Evolutionary conservation across 148 eudicot genomes (phyloP).

Genomic region (Vaccinium corymbosum): DNA sequence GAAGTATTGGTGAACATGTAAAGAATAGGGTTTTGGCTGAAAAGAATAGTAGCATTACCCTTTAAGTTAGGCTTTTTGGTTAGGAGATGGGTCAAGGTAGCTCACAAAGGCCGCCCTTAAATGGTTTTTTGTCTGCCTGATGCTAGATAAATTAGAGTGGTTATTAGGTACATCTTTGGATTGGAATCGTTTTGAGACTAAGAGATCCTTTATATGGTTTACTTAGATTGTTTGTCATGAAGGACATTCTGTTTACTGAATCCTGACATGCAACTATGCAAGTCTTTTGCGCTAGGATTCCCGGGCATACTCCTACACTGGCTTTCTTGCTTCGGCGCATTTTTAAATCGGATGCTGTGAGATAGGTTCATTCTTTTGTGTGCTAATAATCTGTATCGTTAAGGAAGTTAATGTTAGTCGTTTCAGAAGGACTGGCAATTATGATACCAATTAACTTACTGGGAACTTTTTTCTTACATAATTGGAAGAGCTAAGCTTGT

Average conservation of each 20-base stretch:
- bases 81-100: neutral
- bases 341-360: neutral
- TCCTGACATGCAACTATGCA: neutral
- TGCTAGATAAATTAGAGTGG: neutral
- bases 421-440: neutral
- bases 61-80: neutral
- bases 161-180: neutral
- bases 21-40: neutral
- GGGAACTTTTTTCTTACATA: neutral
- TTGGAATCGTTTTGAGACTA: neutral
- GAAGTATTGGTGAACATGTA: neutral
- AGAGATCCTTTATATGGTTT: neutral
- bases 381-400: neutral
- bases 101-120: neutral
- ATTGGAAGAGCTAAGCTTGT: neutral
- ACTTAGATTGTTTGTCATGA: neutral
- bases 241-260: neutral
- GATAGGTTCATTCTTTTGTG: neutral
- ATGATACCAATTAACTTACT: neutral
- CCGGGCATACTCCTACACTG: neutral
- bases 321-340: neutral
- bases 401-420: neutral
- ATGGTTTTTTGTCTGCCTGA: neutral
- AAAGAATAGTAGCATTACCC: neutral
- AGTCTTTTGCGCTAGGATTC: neutral